These are phyloP conservation scores for Phytophthora brassicae DNA, from an alignment of 352 stramenopile genomes.

Conservation along the genomic window DNA sequence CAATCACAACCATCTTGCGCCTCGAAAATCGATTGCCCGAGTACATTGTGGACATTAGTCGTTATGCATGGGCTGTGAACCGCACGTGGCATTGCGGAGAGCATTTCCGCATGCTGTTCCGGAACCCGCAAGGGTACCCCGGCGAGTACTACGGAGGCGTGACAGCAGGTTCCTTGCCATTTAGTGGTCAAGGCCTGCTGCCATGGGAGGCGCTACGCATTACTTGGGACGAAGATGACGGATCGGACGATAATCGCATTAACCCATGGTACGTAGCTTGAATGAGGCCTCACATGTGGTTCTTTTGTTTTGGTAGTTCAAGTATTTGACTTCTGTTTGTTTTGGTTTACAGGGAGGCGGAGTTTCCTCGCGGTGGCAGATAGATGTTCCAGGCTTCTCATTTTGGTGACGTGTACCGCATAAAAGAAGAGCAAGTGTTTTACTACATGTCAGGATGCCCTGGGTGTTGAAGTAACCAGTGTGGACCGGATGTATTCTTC, in stretches of 20 bases:
- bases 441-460: neutral
- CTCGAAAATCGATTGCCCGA: conserved; percentile 80
- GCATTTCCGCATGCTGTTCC: conserved; percentile 79
- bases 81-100: conserved; percentile 65
- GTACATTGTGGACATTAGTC: conserved; percentile 71
- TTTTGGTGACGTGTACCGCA: neutral
- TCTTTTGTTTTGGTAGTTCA: no score
- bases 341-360: conserved; percentile 50
- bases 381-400: conserved; percentile 14
- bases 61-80: conserved; percentile 62
- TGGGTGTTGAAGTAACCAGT: neutral
- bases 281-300: neutral
- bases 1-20: conserved; percentile 70
- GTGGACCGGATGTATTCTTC: conserved; percentile 8
- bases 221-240: conserved; percentile 86
- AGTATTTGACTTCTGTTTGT: conserved; percentile 13
- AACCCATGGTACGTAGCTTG: conserved; percentile 74
- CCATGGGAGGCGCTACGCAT: conserved; percentile 80
- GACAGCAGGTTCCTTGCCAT: conserved; percentile 67
- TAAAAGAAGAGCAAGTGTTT: neutral
- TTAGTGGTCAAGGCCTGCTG: conserved; percentile 58
- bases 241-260: conserved; percentile 77
- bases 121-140: conserved; percentile 63
- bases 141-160: conserved; percentile 75
- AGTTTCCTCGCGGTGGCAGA: conserved; percentile 36